phyloP scores from a whole-genome alignment of 2,329 filamentous ascomycete genomes.

The Aspergillus latus region DNA sequence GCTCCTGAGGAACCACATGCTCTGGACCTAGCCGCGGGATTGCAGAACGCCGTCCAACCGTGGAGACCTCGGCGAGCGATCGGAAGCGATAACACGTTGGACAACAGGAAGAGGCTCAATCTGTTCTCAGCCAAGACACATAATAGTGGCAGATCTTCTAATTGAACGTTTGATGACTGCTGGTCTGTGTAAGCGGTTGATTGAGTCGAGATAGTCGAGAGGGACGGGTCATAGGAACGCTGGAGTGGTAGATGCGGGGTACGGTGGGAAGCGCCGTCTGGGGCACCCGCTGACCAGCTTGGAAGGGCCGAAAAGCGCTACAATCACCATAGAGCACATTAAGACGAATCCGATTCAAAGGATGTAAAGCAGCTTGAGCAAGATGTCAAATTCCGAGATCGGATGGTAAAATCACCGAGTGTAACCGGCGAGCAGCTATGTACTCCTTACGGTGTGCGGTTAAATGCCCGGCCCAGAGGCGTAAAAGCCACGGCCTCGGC shows the following conservation, averaged over 20 bases:
- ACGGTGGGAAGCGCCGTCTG: neutral
- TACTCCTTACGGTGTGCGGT: neutral
- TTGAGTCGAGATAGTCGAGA: neutral
- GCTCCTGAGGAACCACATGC: neutral
- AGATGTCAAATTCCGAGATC: conserved; percentile 8
- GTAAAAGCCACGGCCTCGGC: conserved; percentile 15
- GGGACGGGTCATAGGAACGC: neutral
- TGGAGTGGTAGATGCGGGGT: conserved; percentile 9
- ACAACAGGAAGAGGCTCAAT: too few relatives aligned
- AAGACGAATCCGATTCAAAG: neutral
- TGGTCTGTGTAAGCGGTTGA: neutral
- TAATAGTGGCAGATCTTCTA: neutral
- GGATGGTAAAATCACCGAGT: conserved; percentile 6
- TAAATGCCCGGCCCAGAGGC: conserved; percentile 8
- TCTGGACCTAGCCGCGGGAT: conserved; percentile 7
- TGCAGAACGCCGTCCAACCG: conserved; percentile 14
- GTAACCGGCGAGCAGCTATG: conserved; percentile 2
- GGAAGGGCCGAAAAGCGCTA: conserved; percentile 10
- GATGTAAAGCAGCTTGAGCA: neutral
- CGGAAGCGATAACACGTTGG: too few relatives aligned
- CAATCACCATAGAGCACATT: neutral
- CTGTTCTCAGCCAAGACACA: too few relatives aligned
- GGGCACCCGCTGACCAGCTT: neutral
- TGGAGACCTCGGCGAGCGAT: conserved; percentile 5
- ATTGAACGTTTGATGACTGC: too few relatives aligned